Evolutionary conservation across 1,284 basidiomycete species (phyloP), one percentile per base, ranked within the genome.

Genomic region (Leccinum pachyderme): DNA sequence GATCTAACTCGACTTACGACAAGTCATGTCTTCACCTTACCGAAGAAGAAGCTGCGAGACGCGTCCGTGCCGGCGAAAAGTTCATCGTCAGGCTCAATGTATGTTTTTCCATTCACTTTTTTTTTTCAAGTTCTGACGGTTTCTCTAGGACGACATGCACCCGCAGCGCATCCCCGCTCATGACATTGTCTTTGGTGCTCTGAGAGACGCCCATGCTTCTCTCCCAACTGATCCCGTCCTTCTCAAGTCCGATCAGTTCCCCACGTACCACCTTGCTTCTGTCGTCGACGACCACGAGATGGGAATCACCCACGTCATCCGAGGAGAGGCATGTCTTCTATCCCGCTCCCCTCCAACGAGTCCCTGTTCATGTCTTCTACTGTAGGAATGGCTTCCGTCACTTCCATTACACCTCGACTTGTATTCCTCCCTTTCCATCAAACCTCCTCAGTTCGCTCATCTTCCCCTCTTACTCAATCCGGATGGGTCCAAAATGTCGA

Each of bases 221-320:
- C 72, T 91, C 0, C 82, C 86, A 9, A 97, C 95, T 31, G 96
- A 99, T 69, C 94, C 95, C 11, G 84, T 99, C 51, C 75, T 99
- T 2, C 77, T 98, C 60, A 99, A 99, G 73, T 88, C 89, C 1
- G 95, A 99, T 69, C 78, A 84, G 0, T 96, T 91, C 71, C 97
- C 97, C 1, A 99, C 97, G 0, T 99, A 99, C 68, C 97, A 99
- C 62, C 82, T 99, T 2, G 96, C 97, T 0, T 95, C 87, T 31
- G 92, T 99, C 0, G 92, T 97, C 0, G 97, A 99, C 61, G 97
- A 99, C 72, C 85, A 94, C 64, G 84, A 89, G 62, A 99, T 99
- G 97, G 86, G 86, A 1, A 94, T 99, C 45, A 93, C 93, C 0
- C 96, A 99, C 72, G 95, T 99, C 3, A 75, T 99, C 1, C 83